Evolutionary conservation across 345 rosid genomes (phyloP), one percentile per base, ranked within the genome.

Genomic region (Turnera subulata): DNA sequence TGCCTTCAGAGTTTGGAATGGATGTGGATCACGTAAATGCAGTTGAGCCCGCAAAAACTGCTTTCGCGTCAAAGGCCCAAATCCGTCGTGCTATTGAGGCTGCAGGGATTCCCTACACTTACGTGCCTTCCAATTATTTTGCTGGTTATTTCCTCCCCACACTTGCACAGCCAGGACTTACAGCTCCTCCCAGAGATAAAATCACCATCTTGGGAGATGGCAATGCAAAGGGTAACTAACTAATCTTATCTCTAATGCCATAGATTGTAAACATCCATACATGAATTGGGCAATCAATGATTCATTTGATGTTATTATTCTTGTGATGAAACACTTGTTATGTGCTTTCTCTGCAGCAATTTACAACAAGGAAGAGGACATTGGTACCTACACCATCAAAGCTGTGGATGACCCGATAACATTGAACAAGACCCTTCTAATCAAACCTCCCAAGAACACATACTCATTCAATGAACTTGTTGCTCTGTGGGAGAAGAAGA

Each of bases 341-440:
- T 23, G 6, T 20, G 29, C n/a, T 40, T 14, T 51, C 17, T 55
- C 5, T 16, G 14, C 70, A 66, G 70, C 53, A 18, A 49, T 53
- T 58, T 53, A 58, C 23, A 60, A 55, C 8, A 46, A 54, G 55
- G 71, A 59, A 61, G 61, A 60, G 5, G 72, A 67, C 50, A 60
- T 67, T 10, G 65, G 35, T 12, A 58, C 64, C 8, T 68, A 54
- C 50, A 76, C 77, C n/a, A 72, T 69, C 23, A 68, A 51, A 55
- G 74, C 75, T 0, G 76, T 68, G 47, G 74, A 59, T 40, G 73
- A 71, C 49, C 68, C 73, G 6, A 56, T 73, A 59, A 68, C 80
- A n/a, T 6, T 71, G 59, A 77, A 69, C 73, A 73, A 69, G 65
- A 58, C 56, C 25, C 60, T 76, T 21, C 53, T 61, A 21, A 16